phyloP scores from a whole-genome alignment of 257 asterid species.

The Solanum sparsipilum region DNA sequence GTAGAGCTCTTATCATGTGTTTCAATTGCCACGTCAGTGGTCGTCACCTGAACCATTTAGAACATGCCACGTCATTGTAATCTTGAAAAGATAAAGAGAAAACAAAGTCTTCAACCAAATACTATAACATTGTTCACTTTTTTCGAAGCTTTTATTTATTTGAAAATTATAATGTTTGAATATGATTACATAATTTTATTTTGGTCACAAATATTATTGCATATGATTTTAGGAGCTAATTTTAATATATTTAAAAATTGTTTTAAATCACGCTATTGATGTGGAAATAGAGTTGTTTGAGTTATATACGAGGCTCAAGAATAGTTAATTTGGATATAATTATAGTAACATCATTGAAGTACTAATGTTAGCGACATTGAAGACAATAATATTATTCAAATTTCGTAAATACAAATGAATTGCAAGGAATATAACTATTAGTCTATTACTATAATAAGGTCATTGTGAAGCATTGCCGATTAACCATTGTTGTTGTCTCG shows the following conservation, averaged over 20 bases:
- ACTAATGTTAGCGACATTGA: too few relatives aligned
- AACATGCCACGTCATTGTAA: neutral
- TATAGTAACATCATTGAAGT: too few relatives aligned
- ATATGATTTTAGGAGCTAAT: neutral
- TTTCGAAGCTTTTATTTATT: neutral
- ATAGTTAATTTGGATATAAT: neutral
- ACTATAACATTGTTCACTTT: neutral
- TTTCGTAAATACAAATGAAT: neutral
- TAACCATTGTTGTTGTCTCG: too few relatives aligned
- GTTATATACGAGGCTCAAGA: neutral
- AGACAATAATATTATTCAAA: too few relatives aligned
- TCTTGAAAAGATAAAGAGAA: neutral
- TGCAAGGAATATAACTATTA: neutral
- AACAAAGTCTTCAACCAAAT: neutral
- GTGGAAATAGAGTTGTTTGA: neutral
- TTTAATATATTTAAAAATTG: neutral
- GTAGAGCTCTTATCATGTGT: neutral
- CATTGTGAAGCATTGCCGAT: neutral
- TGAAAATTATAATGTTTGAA: neutral
- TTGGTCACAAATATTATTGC: neutral
- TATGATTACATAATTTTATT: neutral
- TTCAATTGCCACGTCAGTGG: neutral
- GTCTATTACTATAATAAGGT: too few relatives aligned
- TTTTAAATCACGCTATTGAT: neutral
- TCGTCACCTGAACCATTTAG: neutral